These are phyloP conservation scores for Colletotrichum gloeosporioides DNA, from an alignment of 2,329 filamentous ascomycete species.

Conservation along the genomic window DNA sequence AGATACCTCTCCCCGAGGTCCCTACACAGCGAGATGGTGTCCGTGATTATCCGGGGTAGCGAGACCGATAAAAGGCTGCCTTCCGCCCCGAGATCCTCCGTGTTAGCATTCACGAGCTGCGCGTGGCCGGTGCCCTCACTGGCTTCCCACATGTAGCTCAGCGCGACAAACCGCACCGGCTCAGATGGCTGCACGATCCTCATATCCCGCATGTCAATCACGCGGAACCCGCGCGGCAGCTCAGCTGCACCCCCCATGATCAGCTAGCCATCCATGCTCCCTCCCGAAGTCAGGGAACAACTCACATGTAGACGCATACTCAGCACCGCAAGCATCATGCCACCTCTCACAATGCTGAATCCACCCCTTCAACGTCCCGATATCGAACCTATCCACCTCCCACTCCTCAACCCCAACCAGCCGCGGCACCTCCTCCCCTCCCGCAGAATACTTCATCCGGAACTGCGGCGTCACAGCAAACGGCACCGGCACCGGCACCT, in stretches of 20 bases:
- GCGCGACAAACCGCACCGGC: constrained; percentile 43
- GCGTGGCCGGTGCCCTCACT: neutral
- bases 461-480: constrained; percentile 1
- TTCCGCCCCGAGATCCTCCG: constrained; percentile 29
- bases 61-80: neutral
- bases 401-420: neutral
- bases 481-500: neutral
- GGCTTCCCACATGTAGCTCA: constrained; percentile 47
- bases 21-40: constrained; percentile 46
- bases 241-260: neutral
- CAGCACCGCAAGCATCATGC: neutral
- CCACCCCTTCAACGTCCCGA: neutral
- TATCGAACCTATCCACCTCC: neutral
- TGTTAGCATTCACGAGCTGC: constrained; percentile 23
- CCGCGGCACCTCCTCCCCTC: neutral
- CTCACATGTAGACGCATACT: neutral
- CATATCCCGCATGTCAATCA: constrained; percentile 44
- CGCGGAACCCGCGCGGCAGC: neutral
- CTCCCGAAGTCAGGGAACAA: neutral
- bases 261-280: neutral
- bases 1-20: constrained; percentile 46
- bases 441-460: neutral
- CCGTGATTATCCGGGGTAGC: constrained; percentile 44
- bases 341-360: neutral
- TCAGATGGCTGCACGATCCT: constrained; percentile 39